These are phyloP conservation scores for Jackrogersella minutella DNA, from an alignment of 495 filamentous ascomycete species.

Conservation along the genomic window DNA sequence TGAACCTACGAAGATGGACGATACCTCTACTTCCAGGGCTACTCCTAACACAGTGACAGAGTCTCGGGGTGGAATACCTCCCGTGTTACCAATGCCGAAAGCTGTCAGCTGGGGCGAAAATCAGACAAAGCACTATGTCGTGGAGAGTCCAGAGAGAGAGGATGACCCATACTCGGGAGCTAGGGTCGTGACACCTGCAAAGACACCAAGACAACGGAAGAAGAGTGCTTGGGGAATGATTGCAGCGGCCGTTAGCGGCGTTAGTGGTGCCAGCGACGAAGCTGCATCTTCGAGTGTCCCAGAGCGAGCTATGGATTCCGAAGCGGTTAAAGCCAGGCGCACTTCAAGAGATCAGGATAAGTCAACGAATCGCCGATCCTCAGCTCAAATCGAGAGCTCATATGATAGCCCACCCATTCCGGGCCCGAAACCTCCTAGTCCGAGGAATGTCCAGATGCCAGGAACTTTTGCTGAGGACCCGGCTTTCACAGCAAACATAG, in stretches of 20 bases:
- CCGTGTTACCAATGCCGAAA: conserved; percentile 48
- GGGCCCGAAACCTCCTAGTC: conserved; percentile 50
- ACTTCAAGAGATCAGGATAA: conserved; percentile 34
- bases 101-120: conserved; percentile 68
- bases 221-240: conserved; percentile 54
- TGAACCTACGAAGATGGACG: conserved; percentile 23
- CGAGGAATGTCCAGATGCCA: conserved; percentile 50
- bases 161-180: conserved; percentile 41
- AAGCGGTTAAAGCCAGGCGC: conserved; percentile 22
- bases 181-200: conserved; percentile 36
- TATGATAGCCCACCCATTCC: conserved; percentile 47
- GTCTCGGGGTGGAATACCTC: conserved; percentile 36
- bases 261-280: conserved; percentile 45
- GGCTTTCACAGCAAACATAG: conserved; percentile 74
- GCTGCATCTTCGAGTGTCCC: conserved; percentile 39
- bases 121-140: conserved; percentile 66
- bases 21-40: conserved; percentile 1
- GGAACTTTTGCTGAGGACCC: conserved; percentile 66
- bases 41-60: conserved; percentile 18
- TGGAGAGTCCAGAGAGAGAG: conserved; percentile 59
- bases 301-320: conserved; percentile 17
- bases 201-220: conserved; percentile 42
- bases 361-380: conserved; percentile 27
- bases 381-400: conserved; percentile 28
- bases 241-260: conserved; percentile 49